phyloP scores from a whole-genome alignment of 2,329 filamentous ascomycete species.

The Lasiodiplodia citricola region DNA sequence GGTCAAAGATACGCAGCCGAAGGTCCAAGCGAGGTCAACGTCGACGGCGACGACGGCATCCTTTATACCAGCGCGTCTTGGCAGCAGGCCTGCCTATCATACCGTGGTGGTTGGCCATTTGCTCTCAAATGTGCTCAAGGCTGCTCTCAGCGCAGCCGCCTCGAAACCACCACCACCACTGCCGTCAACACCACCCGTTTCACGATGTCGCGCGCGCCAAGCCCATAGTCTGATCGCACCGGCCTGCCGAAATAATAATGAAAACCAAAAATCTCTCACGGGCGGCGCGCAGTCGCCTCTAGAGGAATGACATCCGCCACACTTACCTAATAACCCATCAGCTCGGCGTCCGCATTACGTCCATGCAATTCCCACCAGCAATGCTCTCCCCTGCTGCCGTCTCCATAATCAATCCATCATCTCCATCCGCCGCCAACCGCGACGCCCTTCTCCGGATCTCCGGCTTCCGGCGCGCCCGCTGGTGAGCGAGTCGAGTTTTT shows the following conservation, averaged over 20 bases:
- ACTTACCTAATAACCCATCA: constrained; percentile 23
- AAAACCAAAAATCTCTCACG: constrained; percentile 1
- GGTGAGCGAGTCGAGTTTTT: not conserved
- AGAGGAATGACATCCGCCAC: constrained; percentile 22
- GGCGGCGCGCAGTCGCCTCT: not conserved
- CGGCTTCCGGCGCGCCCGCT: not conserved
- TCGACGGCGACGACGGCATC: not conserved
- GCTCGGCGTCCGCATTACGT: constrained; percentile 18
- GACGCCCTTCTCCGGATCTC: not conserved
- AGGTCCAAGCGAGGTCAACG: constrained; percentile 8
- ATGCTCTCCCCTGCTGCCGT: not conserved
- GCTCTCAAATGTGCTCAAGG: constrained; percentile 17
- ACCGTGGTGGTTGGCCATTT: not conserved
- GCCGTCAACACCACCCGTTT: not conserved
- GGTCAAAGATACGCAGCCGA: constrained; percentile 16
- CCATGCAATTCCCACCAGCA: not conserved
- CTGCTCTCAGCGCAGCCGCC: not conserved
- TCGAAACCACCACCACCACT: not conserved
- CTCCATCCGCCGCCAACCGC: not conserved
- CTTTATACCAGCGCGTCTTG: constrained; percentile 15
- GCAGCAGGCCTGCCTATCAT: not conserved
- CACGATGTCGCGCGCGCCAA: not conserved
- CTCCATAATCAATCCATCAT: not conserved
- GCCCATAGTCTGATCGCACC: not conserved
- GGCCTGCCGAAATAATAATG: not conserved